Base-by-base conservation (phyloP, 164 flowering plant species). In the Chimonanthus praecox region DNA sequence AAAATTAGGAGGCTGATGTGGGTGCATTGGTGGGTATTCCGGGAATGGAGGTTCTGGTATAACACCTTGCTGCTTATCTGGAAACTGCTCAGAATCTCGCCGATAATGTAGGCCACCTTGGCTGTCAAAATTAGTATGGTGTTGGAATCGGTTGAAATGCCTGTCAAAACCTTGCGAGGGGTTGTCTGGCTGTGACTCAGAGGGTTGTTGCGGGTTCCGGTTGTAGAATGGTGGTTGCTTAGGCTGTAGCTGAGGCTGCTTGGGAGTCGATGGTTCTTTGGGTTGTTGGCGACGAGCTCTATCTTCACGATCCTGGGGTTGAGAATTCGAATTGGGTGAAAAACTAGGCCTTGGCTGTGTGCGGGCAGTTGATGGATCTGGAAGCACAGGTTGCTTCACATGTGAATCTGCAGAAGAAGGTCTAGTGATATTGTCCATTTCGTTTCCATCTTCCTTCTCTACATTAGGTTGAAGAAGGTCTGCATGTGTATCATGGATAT, bases 391-490 rank as follows among this genome's bases (percentile, higher is more conserved):
- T 75, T 87, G 73, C 73, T 84, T 87, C 21, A 77, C 67, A 68
- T 69, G 73, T 1, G 75, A 64, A 49, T 81, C 81, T 3, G 73
- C 21, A 3, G 81, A 78, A 43, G 75, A 46, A 21, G 74, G 64
- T 64, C 77, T 75, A 13, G 62, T 18, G 69, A 54, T 45, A 77
- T 85, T 85, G 45, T 92, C 97, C 15, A 87, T 82, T 15, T 93
- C 92, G 66, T 82, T 87, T 58, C 79, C 87, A 73, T 87, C 97
- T 71, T 92, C 91, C 74, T 83, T 88, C 74, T 84, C 90, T 47
- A 76, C 73, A 75, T 82, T 88, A 10, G 92, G 83, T 62, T 85
- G 90, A 71, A 94, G 88, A 76, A 94, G 95, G 77, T 92, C 87
- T 16, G 83, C 82, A 82, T 94, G 97, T 75, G 20, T 85, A 81